These are phyloP conservation scores for Daedaleopsis nitida DNA, from an alignment of 768 basidiomycete species.

Conservation along the genomic window DNA sequence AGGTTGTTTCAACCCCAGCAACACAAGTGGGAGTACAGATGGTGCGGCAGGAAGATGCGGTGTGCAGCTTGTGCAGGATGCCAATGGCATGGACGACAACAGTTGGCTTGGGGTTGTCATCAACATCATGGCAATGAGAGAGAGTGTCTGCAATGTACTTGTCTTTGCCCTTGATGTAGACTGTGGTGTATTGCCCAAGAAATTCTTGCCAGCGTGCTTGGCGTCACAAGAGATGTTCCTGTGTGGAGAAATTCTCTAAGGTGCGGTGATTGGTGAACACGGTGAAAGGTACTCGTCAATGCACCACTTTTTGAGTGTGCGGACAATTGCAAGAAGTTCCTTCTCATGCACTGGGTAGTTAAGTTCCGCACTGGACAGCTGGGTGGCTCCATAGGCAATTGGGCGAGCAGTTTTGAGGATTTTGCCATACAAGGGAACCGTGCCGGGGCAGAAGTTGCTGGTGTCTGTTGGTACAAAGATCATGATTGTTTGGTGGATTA, in stretches of 20 bases:
- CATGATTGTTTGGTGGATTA: slow-evolving; percentile 27
- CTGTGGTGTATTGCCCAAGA: slow-evolving; percentile 37
- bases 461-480: slow-evolving; percentile 41
- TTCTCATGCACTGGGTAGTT: too few species aligned
- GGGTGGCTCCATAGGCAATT: slow-evolving; percentile 30
- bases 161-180: slow-evolving; percentile 41
- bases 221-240: too few species aligned
- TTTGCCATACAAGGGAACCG: slow-evolving; percentile 33
- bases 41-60: too few species aligned
- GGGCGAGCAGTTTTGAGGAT: slow-evolving; percentile 36
- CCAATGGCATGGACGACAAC: too few species aligned
- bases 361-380: slow-evolving; percentile 32
- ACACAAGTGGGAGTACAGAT: too few species aligned
- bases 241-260: slow-evolving; percentile 34
- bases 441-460: slow-evolving; percentile 32
- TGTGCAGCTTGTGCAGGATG: too few species aligned
- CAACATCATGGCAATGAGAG: slow-evolving; percentile 33
- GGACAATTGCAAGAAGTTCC: too few species aligned
- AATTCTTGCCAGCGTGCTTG: too few species aligned
- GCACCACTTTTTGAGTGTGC: slow-evolving; percentile 29
- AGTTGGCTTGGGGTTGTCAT: too few species aligned
- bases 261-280: slow-evolving; percentile 43
- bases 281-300: slow-evolving; percentile 23
- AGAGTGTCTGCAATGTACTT: slow-evolving; percentile 38
- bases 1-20: too few species aligned